These are phyloP conservation scores for Collybia sordida DNA, from an alignment of 768 basidiomycete species.

Conservation along the genomic window DNA sequence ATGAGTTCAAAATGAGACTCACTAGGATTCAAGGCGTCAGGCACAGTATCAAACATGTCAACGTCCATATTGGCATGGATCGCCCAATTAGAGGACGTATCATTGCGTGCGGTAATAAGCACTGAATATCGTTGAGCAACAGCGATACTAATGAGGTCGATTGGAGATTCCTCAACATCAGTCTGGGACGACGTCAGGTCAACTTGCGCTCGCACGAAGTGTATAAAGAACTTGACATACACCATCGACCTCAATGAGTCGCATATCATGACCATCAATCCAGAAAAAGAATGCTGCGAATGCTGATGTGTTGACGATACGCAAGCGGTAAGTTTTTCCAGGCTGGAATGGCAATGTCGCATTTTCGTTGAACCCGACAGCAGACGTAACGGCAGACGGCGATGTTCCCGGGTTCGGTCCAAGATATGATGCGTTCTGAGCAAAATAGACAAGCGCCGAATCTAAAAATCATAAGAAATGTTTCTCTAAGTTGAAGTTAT, in stretches of 20 bases:
- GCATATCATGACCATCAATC: conserved; percentile 88
- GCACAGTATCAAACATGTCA: conserved; percentile 85
- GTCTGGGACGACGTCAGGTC: conserved; percentile 39
- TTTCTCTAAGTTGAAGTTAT: background rate
- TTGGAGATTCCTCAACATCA: conserved; percentile 73
- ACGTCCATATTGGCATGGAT: conserved; percentile 92
- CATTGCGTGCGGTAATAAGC: conserved; percentile 88
- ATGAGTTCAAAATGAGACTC: conserved; percentile 20
- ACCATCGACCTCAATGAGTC: conserved; percentile 81
- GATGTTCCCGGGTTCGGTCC: conserved; percentile 53
- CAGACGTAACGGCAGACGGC: conserved; percentile 47
- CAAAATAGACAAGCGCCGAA: conserved; percentile 80
- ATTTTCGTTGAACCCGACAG: conserved; percentile 85
- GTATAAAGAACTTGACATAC: conserved; percentile 41
- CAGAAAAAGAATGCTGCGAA: conserved; percentile 81
- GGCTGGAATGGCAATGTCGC: conserved; percentile 81
- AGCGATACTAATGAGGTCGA: conserved; percentile 70
- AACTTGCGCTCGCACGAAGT: background rate
- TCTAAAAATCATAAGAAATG: conserved; percentile 38
- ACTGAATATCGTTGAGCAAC: conserved; percentile 94
- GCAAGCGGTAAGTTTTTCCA: conserved; percentile 88
- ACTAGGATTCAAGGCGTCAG: conserved; percentile 75
- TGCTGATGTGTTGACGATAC: conserved; percentile 81
- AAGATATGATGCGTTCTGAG: conserved; percentile 71
- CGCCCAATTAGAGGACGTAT: conserved; percentile 80